Percentiles rank a stretch among this genome's conserved stretches.
Evolutionary conservation across 306 rosid genomes (phyloP).

Genomic region (Malus domestica): ASM211411v1 NC_041800.1:2343501-2344000

Average conservation of each 20-base stretch:
- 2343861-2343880: constrained; percentile 98
- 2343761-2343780: constrained; percentile 70
- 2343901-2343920: constrained; percentile 93
- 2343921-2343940: constrained; percentile 93
- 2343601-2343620: not conserved
- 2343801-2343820: constrained; percentile 99
- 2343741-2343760: constrained; percentile 84
- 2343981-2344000: constrained; percentile 74
- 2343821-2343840: constrained; percentile 87
- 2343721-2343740: constrained; percentile 26
- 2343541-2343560: not conserved
- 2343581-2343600: not conserved
- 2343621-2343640: not conserved
- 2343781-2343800: constrained; percentile 95
- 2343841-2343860: constrained; percentile 80
- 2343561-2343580: not conserved
- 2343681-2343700: constrained; percentile 1
- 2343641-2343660: not conserved
- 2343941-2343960: constrained; percentile 93
- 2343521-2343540: not conserved
- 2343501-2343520: not conserved
- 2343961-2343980: constrained; percentile 91
- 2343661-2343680: constrained; percentile 2
- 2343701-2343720: not conserved
- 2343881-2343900: constrained; percentile 87